These are phyloP conservation scores for Straminergon stramineum DNA, from an alignment of 225 moss, liverwort and hornwort species.

Conservation along the genomic window DNA sequence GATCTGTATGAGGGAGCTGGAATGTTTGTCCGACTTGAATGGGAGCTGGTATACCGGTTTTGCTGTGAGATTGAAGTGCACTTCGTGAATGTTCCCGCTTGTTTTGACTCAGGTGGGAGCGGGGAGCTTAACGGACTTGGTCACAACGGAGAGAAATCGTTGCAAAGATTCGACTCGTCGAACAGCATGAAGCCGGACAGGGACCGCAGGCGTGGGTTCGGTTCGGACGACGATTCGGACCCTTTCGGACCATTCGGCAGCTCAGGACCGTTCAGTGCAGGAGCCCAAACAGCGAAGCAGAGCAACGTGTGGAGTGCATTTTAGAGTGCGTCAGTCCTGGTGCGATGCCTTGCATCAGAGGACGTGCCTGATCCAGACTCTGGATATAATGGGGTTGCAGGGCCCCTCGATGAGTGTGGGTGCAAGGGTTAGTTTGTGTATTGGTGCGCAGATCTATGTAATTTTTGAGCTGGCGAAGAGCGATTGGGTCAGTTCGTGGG, in stretches of 20 bases:
- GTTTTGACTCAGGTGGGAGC: conserved; percentile 19
- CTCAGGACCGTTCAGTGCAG: conserved; percentile 22
- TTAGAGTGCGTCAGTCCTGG: background rate
- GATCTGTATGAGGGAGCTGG: background rate
- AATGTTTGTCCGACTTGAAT: background rate
- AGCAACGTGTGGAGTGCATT: conserved; percentile 46
- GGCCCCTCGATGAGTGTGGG: background rate
- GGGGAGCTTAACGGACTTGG: conserved; percentile 17
- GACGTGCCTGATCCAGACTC: background rate
- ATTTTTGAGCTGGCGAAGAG: background rate
- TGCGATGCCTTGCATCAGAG: background rate
- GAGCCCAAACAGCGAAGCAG: conserved; percentile 30
- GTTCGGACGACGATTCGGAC: conserved; percentile 49
- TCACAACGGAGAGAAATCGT: conserved; percentile 27
- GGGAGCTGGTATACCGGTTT: background rate
- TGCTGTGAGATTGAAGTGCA: background rate
- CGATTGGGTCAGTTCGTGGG: background rate
- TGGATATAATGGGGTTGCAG: background rate
- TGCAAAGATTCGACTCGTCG: conserved; percentile 48
- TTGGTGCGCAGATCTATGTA: background rate
- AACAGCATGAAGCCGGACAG: conserved; percentile 34
- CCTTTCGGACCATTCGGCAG: conserved; percentile 36
- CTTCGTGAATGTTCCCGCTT: background rate
- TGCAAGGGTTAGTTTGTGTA: background rate
- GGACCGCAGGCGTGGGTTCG: conserved; percentile 42